These are phyloP conservation scores for Lactifluus echinatus DNA, from an alignment of 768 basidiomycete species.

Conservation along the genomic window DNA sequence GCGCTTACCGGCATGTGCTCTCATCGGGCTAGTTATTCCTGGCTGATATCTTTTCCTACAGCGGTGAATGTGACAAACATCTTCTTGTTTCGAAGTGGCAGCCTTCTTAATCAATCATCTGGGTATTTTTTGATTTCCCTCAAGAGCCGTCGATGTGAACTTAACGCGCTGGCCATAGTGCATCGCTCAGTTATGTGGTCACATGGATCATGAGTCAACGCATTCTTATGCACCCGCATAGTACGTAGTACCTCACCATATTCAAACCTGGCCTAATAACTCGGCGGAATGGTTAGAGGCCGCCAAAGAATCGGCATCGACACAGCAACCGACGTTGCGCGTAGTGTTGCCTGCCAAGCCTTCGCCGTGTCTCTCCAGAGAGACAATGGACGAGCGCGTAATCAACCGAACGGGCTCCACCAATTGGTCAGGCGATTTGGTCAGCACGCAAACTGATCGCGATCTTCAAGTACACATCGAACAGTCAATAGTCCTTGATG, in stretches of 20 bases:
- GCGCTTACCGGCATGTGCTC: conserved; percentile 35
- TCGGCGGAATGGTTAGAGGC: conserved; percentile 16
- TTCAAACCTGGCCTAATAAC: no score
- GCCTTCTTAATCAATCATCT: conserved; percentile 20
- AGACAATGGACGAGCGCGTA: background rate
- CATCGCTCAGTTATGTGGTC: conserved; percentile 27
- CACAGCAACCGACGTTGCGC: background rate
- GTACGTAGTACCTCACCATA: conserved; percentile 19
- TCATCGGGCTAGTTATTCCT: background rate
- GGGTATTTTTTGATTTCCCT: background rate
- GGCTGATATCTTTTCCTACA: background rate
- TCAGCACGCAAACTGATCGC: background rate
- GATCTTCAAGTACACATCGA: conserved; percentile 18
- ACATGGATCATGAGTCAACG: conserved; percentile 32
- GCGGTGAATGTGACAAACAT: conserved; percentile 24
- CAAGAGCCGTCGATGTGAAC: background rate
- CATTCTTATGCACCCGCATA: conserved; percentile 28
- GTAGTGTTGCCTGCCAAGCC: background rate
- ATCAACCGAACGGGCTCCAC: background rate
- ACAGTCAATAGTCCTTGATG: background rate
- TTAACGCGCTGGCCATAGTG: conserved; percentile 16
- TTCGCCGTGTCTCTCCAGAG: background rate
- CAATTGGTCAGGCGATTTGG: background rate
- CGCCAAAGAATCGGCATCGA: conserved; percentile 5
- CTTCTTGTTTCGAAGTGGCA: conserved; percentile 23